These are phyloP conservation scores for Suhomyces faveliae DNA, from an alignment of 805 yeast species.

Conservation along the genomic window DNA sequence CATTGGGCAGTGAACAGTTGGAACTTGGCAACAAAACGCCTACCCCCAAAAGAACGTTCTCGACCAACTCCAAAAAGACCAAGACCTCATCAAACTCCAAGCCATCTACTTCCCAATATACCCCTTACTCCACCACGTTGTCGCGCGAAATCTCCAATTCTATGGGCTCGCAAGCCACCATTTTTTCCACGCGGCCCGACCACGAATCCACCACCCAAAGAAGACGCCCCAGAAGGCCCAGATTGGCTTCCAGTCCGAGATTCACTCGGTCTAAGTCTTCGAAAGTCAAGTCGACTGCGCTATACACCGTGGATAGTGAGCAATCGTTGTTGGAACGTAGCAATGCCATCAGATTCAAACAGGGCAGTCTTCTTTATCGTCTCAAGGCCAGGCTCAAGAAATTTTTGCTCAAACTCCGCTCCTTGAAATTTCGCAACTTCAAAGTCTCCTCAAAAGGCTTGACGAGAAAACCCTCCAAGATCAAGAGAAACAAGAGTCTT, in stretches of 20 bases:
- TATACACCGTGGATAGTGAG: slow-evolving; percentile 1
- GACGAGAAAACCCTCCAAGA: slow-evolving; percentile 10
- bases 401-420: slow-evolving; percentile 21
- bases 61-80: slow-evolving; percentile 5
- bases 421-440: slow-evolving; percentile 19
- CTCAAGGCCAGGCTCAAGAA: slow-evolving; percentile 26
- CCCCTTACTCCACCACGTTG: slow-evolving; percentile 3
- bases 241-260: neutral
- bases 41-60: neutral
- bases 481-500: slow-evolving; percentile 3
- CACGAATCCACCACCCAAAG: slow-evolving; percentile 2
- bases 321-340: slow-evolving; percentile 19
- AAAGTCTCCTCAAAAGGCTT: slow-evolving; percentile 22
- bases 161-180: slow-evolving; percentile 45
- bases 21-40: neutral
- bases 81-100: slow-evolving; percentile 8
- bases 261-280: slow-evolving; percentile 1
- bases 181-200: slow-evolving; percentile 39
- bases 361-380: slow-evolving; percentile 34
- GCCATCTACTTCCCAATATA: slow-evolving; percentile 3
- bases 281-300: slow-evolving; percentile 1
- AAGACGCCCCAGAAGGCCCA: neutral
- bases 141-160: slow-evolving; percentile 33
- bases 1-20: slow-evolving; percentile 9
- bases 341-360: slow-evolving; percentile 34